A percentile compares a stretch with the other conserved stretches of the same genome.
Evolutionary conservation across 2,329 filamentous ascomycete genomes (phyloP).

Genomic region (Aspergillus ustus): DNA sequence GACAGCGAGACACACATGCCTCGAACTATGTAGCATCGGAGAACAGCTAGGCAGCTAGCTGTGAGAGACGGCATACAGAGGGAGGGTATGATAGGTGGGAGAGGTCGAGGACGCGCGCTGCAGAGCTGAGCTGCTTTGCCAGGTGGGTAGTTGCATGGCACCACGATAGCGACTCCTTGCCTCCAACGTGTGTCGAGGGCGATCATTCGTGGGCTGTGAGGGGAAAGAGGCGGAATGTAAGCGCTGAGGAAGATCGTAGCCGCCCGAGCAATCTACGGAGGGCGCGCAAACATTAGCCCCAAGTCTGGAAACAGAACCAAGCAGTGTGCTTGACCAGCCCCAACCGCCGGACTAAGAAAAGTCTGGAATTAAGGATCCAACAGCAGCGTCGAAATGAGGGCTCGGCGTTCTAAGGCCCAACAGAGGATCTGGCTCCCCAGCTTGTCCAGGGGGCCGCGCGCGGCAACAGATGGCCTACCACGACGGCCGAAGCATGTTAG

Average conservation of each 20-base stretch:
- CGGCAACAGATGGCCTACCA: slow-evolving; percentile 26
- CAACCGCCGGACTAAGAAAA: slow-evolving; percentile 18
- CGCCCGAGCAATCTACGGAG: slow-evolving; percentile 16
- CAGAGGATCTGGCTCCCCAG: slow-evolving; percentile 12
- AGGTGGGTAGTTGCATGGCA: slow-evolving; percentile 16
- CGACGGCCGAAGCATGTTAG: slow-evolving; percentile 10
- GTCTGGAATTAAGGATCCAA: slow-evolving; percentile 19
- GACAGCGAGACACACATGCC: neutral
- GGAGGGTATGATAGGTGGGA: slow-evolving; percentile 5
- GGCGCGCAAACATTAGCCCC: neutral
- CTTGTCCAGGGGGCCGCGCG: slow-evolving; percentile 20
- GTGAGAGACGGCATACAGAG: neutral
- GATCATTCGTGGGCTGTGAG: slow-evolving; percentile 10
- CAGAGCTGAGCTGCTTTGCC: slow-evolving; percentile 3
- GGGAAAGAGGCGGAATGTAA: slow-evolving; percentile 8
- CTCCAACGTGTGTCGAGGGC: neutral
- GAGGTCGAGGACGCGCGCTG: neutral
- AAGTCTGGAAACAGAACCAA: slow-evolving; percentile 10
- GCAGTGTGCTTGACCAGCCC: slow-evolving; percentile 13
- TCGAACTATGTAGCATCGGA: neutral
- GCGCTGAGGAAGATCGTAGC: slow-evolving; percentile 16
- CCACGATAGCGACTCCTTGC: neutral
- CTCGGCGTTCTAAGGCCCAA: slow-evolving; percentile 7
- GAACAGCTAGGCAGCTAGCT: slow-evolving; percentile 1
- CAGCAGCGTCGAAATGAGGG: neutral